Percentiles rank a stretch among this genome's conserved stretches.
phyloP scores from a whole-genome alignment of 1,284 basidiomycete genomes.

The Pseudozyma tsukubaensis region DNA sequence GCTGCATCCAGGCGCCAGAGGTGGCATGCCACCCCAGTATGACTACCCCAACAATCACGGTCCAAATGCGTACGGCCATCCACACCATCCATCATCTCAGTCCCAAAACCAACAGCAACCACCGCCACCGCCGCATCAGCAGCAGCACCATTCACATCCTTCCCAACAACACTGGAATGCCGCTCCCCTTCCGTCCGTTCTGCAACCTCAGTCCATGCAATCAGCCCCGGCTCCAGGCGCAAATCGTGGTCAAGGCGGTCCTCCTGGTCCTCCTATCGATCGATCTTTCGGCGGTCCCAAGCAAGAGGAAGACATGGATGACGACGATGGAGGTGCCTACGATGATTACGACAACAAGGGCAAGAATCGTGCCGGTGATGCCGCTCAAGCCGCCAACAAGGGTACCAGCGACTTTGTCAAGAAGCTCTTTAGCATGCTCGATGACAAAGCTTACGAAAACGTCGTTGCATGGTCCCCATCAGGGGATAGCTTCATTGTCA shows the following conservation, averaged over 20 bases:
- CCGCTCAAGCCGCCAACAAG: constrained; percentile 35
- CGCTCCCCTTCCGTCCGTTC: constrained; percentile 30
- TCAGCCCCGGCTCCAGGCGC: constrained; percentile 1
- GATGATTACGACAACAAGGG: constrained; percentile 41
- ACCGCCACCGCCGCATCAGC: constrained; percentile 7
- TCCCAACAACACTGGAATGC: constrained; percentile 37
- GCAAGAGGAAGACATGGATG: constrained; percentile 38
- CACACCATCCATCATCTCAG: constrained; percentile 26
- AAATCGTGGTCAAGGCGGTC: constrained; percentile 6
- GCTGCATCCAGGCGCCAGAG: constrained; percentile 19
- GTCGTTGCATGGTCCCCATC: constrained; percentile 87
- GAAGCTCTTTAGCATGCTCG: constrained; percentile 90
- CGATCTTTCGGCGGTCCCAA: constrained; percentile 23
- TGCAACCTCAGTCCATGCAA: constrained; percentile 29
- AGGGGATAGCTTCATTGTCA: constrained; percentile 92
- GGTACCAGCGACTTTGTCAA: constrained; percentile 84
- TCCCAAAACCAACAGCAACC: constrained; percentile 21
- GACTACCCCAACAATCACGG: constrained; percentile 21
- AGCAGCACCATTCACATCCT: constrained; percentile 16
- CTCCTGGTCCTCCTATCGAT: constrained; percentile 12
- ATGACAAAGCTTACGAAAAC: constrained; percentile 79
- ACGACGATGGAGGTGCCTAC: constrained; percentile 30
- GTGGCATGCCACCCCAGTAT: constrained; percentile 17
- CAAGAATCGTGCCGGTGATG: constrained; percentile 25
- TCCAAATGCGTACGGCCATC: constrained; percentile 19